Conservation (phyloP, 345 rosid genomes). For the Reutealis trisperma region DNA sequence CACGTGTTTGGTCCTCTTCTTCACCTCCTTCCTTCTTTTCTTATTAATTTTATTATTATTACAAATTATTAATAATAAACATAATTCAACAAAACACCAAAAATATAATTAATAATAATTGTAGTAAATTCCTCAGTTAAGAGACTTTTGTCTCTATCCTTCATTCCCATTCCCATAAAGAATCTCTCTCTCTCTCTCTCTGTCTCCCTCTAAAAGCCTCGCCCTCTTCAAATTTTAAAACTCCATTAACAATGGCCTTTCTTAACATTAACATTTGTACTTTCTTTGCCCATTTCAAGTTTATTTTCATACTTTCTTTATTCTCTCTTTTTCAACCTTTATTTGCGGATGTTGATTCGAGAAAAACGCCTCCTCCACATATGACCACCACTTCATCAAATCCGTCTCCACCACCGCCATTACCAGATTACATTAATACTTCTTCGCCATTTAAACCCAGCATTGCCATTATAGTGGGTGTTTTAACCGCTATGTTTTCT, state of each 20-base stretch:
- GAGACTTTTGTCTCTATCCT: not conserved
- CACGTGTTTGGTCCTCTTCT: slow-evolving; percentile 16
- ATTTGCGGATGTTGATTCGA: slow-evolving; percentile 12
- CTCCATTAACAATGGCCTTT: too few species aligned
- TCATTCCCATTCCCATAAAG: not conserved
- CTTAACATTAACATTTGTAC: not conserved
- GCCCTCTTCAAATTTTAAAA: too few species aligned
- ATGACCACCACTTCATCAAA: not conserved
- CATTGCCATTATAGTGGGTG: slow-evolving; percentile 56
- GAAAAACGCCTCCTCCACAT: slow-evolving; percentile 13
- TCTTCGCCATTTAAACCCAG: slow-evolving; percentile 51
- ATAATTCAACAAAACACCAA: too few species aligned
- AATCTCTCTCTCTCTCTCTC: not conserved
- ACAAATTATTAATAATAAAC: too few species aligned
- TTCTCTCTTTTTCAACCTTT: not conserved
- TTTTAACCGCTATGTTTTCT: slow-evolving; percentile 69
- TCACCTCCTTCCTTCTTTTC: not conserved
- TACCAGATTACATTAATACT: slow-evolving; percentile 9
- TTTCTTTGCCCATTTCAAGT: not conserved
- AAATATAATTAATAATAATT: too few species aligned
- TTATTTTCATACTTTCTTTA: not conserved
- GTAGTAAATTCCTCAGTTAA: too few species aligned
- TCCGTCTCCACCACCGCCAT: slow-evolving; percentile 10
- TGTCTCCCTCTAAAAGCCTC: too few species aligned
- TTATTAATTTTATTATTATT: too few species aligned